Base-by-base conservation (phyloP, 257 asterid genomes). In the Phtheirospermum japonicum region DNA sequence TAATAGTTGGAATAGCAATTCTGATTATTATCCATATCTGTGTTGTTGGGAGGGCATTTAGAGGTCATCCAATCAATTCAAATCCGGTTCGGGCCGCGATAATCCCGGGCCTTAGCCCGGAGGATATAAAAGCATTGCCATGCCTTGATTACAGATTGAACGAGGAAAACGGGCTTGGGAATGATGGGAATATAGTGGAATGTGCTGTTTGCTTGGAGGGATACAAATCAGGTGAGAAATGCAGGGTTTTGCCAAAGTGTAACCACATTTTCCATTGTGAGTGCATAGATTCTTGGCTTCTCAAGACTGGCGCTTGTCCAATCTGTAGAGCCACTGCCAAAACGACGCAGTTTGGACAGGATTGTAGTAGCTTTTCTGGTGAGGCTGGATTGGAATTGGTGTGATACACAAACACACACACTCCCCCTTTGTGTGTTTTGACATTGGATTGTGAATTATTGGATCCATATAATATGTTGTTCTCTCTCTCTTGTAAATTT, bases 201-300 rank as follows among this genome's bases (percentile, higher is more conserved):
- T 87, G 95, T 72, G 80, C 83, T 13, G 90, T 87, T 28, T 87
- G 95, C 36, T 68, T 84, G 76, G 95, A 87, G 59, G 70, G 34
- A 20, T 82, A 80, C 57, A 72, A 34, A 49, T 59, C 7, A 37
- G 95, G 95, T 61, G 93, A 87, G 9, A 79, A 66, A 63, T 87
- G 95, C 71, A 78, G 88, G 51, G 32, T 72, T 42, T 59, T 87
- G 79, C 86, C 88, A 0, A 70, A 63, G 6, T 87, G 95, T 4
- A 65, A 53, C 0, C 93, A 87, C 23, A 40, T 74, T 37, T 87
- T 84, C 49, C 95, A 87, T 75, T 82, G 65, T 39, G 78, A 70
- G 5, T 87, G 95, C 50, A 77, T 87, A 36, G 95, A 84, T 75
- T 73, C 77, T 4, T 87, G 95, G 95, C 76, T 87, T 31, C 5